These are phyloP conservation scores for Onygenales sp. DNA, from an alignment of 2,329 filamentous ascomycete genomes.

Conservation along the genomic window DNA sequence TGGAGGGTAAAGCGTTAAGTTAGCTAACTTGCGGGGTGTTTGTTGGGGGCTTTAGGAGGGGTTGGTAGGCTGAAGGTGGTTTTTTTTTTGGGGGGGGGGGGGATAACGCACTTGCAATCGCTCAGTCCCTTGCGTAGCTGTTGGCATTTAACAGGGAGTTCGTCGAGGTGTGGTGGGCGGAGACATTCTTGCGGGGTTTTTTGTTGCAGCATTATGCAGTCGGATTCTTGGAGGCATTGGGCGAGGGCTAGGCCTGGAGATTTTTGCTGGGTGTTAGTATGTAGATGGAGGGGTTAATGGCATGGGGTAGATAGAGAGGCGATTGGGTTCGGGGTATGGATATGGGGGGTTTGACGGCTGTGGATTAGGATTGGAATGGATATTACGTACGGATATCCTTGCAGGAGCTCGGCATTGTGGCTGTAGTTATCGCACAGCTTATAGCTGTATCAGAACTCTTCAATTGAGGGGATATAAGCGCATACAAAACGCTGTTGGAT, in stretches of 20 bases:
- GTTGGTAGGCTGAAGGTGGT: neutral
- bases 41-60: neutral
- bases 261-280: neutral
- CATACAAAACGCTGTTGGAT: neutral
- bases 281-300: neutral
- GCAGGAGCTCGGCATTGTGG: constrained; percentile 84
- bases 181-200: constrained; percentile 83
- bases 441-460: neutral
- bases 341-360: neutral
- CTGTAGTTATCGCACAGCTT: neutral
- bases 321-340: neutral
- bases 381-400: constrained; percentile 77
- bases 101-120: constrained; percentile 62
- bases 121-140: constrained; percentile 88
- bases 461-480: neutral
- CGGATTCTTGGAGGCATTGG: constrained; percentile 88
- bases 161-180: constrained; percentile 67
- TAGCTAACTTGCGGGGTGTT: neutral
- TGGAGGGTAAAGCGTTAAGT: neutral
- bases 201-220: constrained; percentile 90
- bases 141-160: constrained; percentile 77
- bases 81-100: neutral
- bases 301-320: constrained; percentile 4
- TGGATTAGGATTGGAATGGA: neutral
- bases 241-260: constrained; percentile 75